Evolutionary conservation across 495 filamentous ascomycete genomes (phyloP).

Genomic region (Trypethelium eluteriae): DNA sequence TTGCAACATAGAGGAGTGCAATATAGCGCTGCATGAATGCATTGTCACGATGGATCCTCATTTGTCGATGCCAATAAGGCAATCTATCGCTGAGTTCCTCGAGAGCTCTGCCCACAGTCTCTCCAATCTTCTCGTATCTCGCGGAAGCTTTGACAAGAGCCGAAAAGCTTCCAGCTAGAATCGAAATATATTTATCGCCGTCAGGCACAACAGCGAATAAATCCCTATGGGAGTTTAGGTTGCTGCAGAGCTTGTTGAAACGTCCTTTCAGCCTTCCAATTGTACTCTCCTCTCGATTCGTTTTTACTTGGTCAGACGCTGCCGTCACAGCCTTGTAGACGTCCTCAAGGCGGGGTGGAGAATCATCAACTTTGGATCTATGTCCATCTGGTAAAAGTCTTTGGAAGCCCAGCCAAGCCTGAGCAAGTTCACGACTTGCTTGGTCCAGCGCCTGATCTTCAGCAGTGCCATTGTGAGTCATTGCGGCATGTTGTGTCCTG

Average conservation of each 20-base stretch:
- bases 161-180: constrained; percentile 2
- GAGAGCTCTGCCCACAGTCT: background rate
- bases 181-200: background rate
- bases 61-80: constrained; percentile 2
- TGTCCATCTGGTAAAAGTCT: background rate
- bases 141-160: background rate
- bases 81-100: background rate
- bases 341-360: constrained; percentile 1
- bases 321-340: background rate
- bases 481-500: background rate
- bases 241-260: background rate
- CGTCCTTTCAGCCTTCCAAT: background rate
- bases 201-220: background rate
- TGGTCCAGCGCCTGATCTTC: constrained; percentile 4
- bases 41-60: background rate
- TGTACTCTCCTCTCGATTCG: background rate
- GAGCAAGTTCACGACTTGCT: constrained; percentile 4
- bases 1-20: background rate
- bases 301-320: background rate
- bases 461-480: background rate
- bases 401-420: background rate
- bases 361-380: constrained; percentile 3
- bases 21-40: background rate
- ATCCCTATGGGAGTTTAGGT: background rate
- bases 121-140: constrained; percentile 2